Evolutionary conservation across 208 protist genomes (phyloP).

Genomic region (Acanthamoeba rhysodes): DNA sequence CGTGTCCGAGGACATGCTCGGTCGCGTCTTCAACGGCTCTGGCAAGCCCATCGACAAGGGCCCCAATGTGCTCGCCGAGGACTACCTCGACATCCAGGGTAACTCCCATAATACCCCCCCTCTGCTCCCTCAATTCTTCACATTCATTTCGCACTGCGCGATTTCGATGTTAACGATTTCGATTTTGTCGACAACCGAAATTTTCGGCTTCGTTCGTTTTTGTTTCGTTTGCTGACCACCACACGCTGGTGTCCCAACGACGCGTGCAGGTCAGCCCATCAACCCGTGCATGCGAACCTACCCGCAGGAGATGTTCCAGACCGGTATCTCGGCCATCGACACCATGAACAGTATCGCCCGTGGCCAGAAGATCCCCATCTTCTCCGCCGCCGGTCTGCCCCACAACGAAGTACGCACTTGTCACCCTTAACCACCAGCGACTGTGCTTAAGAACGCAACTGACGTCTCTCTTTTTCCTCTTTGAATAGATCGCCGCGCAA

Average conservation of each 20-base stretch:
- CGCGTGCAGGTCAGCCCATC: constrained; percentile 96
- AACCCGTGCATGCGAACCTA: constrained; percentile 99
- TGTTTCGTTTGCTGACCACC: too few species aligned
- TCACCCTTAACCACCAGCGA: too few species aligned
- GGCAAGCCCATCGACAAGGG: constrained; percentile 99
- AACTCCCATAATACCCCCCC: too few species aligned
- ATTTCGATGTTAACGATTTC: too few species aligned
- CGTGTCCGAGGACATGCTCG: constrained; percentile 99
- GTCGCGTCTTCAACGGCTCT: constrained; percentile 99
- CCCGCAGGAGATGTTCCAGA: constrained; percentile 99
- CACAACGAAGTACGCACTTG: constrained; percentile 98
- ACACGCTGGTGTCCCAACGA: too few species aligned
- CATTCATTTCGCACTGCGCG: neutral
- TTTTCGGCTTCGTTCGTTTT: too few species aligned
- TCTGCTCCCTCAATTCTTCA: too few species aligned
- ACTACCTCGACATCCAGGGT: constrained; percentile 99
- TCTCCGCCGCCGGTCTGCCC: constrained; percentile 99
- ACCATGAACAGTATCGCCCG: constrained; percentile 99
- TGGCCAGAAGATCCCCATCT: constrained; percentile 99
- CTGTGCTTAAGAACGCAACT: too few species aligned
- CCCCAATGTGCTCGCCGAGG: constrained; percentile 98
- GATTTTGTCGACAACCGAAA: too few species aligned
- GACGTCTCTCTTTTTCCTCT: too few species aligned
- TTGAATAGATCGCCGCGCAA: constrained; percentile 98
- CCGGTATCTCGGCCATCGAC: constrained; percentile 99